phyloP scores from a whole-genome alignment of 176 grass and related monocot species.

The Hsuehochloa calcarea region DNA sequence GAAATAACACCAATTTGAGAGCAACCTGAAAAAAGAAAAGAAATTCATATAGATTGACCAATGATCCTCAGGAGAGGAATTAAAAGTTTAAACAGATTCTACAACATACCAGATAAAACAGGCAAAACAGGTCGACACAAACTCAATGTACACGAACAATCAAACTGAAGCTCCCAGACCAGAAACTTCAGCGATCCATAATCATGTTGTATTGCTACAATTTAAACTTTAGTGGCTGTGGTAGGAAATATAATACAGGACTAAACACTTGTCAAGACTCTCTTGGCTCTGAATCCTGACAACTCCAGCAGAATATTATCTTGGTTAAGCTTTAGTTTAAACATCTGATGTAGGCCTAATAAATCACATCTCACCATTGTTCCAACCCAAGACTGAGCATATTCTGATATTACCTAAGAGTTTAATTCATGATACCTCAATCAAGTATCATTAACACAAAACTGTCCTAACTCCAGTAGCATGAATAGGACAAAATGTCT shows the following conservation, averaged over 20 bases:
- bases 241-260: not conserved
- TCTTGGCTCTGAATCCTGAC: not conserved
- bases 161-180: not conserved
- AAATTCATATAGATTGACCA: not conserved
- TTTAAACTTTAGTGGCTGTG: not conserved
- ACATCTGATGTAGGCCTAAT: not conserved
- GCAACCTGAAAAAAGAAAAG: not conserved
- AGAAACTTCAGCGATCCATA: not conserved
- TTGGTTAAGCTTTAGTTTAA: not conserved
- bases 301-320: slow-evolving; percentile 5
- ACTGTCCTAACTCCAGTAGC: not conserved
- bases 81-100: not conserved
- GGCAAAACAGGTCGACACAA: not conserved
- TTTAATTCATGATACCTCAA: not conserved
- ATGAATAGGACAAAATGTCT: not conserved
- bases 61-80: not conserved
- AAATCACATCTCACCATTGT: slow-evolving; percentile 5
- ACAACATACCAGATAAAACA: not conserved
- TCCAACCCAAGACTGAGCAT: not conserved
- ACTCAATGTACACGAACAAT: not conserved
- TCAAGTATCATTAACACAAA: not conserved
- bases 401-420: slow-evolving; percentile 29
- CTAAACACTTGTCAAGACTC: not conserved
- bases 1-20: not conserved
- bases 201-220: not conserved